phyloP scores from a whole-genome alignment of 2,329 filamentous ascomycete genomes.

The Diaporthe sp. region DNA sequence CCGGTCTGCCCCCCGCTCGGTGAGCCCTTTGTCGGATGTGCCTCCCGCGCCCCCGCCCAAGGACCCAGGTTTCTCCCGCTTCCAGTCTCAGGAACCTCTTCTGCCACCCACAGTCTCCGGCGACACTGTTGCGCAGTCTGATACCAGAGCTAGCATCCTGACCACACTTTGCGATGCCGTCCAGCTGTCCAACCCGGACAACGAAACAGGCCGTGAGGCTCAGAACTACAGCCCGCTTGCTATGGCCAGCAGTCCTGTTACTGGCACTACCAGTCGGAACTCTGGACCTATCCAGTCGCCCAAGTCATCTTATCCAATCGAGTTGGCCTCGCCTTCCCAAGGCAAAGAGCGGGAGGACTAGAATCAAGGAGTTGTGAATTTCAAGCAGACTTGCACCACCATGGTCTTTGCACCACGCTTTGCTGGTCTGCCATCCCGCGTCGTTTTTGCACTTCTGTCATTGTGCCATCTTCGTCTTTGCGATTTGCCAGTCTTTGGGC shows the following conservation, averaged over 20 bases:
- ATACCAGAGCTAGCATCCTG: constrained; percentile 10
- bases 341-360: not conserved
- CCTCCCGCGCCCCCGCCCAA: constrained; percentile 1
- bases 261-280: not conserved
- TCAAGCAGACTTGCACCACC: not conserved
- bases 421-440: not conserved
- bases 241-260: not conserved
- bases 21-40: not conserved
- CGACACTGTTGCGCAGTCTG: not conserved
- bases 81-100: constrained; percentile 6
- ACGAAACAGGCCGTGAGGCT: not conserved
- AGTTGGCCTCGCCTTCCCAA: not conserved
- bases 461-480: not conserved
- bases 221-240: not conserved
- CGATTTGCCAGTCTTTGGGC: not conserved
- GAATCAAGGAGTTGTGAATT: not conserved
- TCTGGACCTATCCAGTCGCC: not conserved
- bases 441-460: not conserved
- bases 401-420: not conserved
- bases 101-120: not conserved
- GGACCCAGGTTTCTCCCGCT: not conserved
- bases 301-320: not conserved
- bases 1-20: not conserved
- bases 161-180: constrained; percentile 25
- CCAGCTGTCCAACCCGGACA: not conserved